Conservation (phyloP, 73 alveolate species). For the Blepharisma japonicum region DNA sequence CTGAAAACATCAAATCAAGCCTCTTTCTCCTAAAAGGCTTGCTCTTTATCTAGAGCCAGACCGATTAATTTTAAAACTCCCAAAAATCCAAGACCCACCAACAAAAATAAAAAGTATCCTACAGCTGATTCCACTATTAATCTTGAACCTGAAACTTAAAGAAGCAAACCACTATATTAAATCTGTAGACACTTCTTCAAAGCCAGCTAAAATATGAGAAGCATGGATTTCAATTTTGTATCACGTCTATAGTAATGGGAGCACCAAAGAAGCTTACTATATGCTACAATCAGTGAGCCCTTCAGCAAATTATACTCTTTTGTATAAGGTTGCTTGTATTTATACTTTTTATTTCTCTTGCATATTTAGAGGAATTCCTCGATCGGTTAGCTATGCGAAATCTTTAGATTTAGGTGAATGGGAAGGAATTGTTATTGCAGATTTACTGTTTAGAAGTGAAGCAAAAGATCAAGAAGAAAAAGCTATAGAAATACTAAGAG, state of each 20-base stretch:
- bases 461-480: conserved; percentile 12
- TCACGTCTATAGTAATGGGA: background rate
- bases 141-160: background rate
- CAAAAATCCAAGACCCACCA: background rate
- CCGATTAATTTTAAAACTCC: background rate
- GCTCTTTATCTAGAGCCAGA: background rate
- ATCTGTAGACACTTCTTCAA: background rate
- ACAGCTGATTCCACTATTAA: background rate
- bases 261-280: background rate
- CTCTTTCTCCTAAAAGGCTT: background rate
- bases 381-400: background rate
- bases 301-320: conserved; percentile 13
- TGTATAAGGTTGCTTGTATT: background rate
- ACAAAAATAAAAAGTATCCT: background rate
- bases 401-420: conserved; percentile 11
- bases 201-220: background rate
- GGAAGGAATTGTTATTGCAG: conserved; percentile 11
- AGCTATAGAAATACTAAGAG: background rate
- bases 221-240: background rate
- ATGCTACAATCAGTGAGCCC: background rate
- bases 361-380: background rate
- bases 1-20: background rate
- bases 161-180: conserved; percentile 2
- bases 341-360: background rate
- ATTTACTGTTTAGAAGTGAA: background rate